Base-by-base conservation (phyloP, 2,329 filamentous ascomycete genomes). In the Cladorrhinum sp. region DNA sequence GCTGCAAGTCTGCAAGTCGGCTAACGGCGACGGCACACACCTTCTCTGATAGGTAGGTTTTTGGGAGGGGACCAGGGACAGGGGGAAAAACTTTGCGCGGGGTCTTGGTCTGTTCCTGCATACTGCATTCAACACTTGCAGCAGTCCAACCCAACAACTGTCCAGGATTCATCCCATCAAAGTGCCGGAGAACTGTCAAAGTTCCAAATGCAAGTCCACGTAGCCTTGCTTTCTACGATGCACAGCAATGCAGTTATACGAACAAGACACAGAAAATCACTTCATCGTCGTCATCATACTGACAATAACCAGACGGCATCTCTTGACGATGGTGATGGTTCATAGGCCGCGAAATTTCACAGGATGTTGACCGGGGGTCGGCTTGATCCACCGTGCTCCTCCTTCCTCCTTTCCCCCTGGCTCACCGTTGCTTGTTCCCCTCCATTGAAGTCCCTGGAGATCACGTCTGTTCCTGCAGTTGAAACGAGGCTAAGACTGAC, bases 401-500 rank as follows among this genome's bases (percentile, higher is more conserved):
- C 23, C 16, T 12, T n/a, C 49, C 20, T 12, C 52, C 30, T 26
- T 10, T 39, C 36, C 36, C 52, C 36, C 36, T 55, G 30, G 52
- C 30, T 33, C 52, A 39, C 30, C 33, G 24, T 55, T 36, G 52
- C 52, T 36, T 18, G n/a, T 23, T 57, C 28, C 54, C 39, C 54
- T 57, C 54, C 54, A 57, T 23, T 57, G 21, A 18, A 57, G 24
- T 18, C 54, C 39, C 39, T 49, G 54, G 42, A 57, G 54, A 57
- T 57, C 54, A 57, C 39, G 36, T 49, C 39, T 46, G 67, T 65
- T 66, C 63, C 63, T 66, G 67, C 64, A 63, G 62, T 62, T 69
- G 67, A 69, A 69, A 69, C 67, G 53, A 60, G 28, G 63, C 67
- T 65, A 69, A 61, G 18, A 36, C 3, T 39, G 21, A 33, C 51